phyloP scores from a whole-genome alignment of 345 rosid genomes.

The Anastatica hierochuntica region DNA sequence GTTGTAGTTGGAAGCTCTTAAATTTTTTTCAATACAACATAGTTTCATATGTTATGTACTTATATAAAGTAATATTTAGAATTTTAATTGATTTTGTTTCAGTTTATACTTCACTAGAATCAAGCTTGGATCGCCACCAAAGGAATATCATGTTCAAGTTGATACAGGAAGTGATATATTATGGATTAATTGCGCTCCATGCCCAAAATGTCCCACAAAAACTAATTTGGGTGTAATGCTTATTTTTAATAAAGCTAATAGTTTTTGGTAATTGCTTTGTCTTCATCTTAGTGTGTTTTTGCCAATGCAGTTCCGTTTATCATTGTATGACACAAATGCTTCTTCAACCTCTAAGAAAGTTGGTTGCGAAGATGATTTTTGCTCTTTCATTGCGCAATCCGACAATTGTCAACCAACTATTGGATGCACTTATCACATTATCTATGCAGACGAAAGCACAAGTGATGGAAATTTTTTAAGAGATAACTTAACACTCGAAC shows the following conservation, averaged over 20 bases:
- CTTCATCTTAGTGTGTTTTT: not conserved
- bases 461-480: slow-evolving; percentile 60
- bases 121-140: slow-evolving; percentile 62
- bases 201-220: slow-evolving; percentile 57
- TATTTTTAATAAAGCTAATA: not conserved
- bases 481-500: slow-evolving; percentile 43
- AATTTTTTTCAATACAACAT: too few relatives aligned
- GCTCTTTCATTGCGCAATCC: slow-evolving; percentile 33
- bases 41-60: too few relatives aligned
- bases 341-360: slow-evolving; percentile 39
- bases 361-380: slow-evolving; percentile 49
- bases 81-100: too few relatives aligned
- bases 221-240: slow-evolving; percentile 65
- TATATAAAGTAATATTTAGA: too few relatives aligned
- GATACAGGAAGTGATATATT: slow-evolving; percentile 92
- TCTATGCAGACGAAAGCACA: slow-evolving; percentile 78
- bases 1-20: too few relatives aligned
- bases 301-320: slow-evolving; percentile 47
- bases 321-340: slow-evolving; percentile 39
- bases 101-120: slow-evolving; percentile 74
- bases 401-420: slow-evolving; percentile 42
- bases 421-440: slow-evolving; percentile 52
- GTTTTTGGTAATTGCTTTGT: not conserved
- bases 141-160: slow-evolving; percentile 74
- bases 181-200: slow-evolving; percentile 74